Percentiles rank a stretch among this genome's conserved stretches.
phyloP scores from a whole-genome alignment of 345 rosid genomes.

The Citrus reticulata region DNA sequence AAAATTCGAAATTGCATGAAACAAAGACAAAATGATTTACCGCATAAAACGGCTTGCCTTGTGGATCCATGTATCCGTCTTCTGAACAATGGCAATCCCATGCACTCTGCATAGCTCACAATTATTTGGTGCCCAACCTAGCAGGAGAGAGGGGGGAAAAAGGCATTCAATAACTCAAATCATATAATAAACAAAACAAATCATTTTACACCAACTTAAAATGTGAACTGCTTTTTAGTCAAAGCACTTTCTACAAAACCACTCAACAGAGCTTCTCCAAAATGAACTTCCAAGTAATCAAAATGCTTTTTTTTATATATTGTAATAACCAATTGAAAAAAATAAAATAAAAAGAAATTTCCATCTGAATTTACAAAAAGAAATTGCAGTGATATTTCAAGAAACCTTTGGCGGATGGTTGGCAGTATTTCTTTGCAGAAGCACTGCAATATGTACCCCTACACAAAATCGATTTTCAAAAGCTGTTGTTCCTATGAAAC shows the following conservation, averaged over 20 bases:
- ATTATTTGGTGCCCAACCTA: slow-evolving; percentile 96
- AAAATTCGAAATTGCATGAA: not conserved
- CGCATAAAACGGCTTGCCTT: slow-evolving; percentile 48
- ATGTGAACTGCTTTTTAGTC: not conserved
- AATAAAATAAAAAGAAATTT: too few species aligned
- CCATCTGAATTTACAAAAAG: not conserved
- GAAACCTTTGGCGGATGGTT: not conserved
- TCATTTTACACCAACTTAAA: not conserved
- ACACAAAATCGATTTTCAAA: not conserved
- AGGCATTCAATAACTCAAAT: not conserved
- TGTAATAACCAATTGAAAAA: not conserved
- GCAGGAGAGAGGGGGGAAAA: not conserved
- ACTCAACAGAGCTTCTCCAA: not conserved
- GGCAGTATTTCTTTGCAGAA: too few species aligned
- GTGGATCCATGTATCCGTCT: slow-evolving; percentile 79
- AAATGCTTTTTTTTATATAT: not conserved
- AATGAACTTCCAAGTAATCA: not conserved
- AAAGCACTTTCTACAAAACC: not conserved
- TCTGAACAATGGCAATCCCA: slow-evolving; percentile 82
- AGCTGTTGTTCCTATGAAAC: not conserved
- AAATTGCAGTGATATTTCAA: not conserved
- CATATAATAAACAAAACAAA: not conserved
- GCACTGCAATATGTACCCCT: not conserved
- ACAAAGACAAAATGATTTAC: slow-evolving; percentile 12
- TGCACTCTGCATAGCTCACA: slow-evolving; percentile 82